Evolutionary conservation across 169 alveolate genomes (phyloP).

Genomic region (Plasmodium adleri): DNA sequence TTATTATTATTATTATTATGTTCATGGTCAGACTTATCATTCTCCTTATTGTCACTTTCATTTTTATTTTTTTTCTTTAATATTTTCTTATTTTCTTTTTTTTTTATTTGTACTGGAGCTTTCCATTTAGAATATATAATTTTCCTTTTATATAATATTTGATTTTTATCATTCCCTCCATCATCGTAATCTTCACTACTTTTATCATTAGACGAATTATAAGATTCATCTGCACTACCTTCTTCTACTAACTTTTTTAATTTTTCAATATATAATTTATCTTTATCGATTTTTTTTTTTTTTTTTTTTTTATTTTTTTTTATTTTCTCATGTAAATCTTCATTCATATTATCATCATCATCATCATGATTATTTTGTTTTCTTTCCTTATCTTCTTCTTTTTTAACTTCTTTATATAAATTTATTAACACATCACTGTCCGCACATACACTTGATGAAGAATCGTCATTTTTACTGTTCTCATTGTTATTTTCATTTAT

Average conservation of each 20-base stretch:
- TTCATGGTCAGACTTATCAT: too few species aligned
- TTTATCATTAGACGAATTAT: slow-evolving; percentile 27
- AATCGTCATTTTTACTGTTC: not conserved
- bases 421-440: slow-evolving; percentile 61
- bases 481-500: slow-evolving; percentile 2
- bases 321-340: slow-evolving; percentile 7
- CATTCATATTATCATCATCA: not conserved
- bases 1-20: not conserved
- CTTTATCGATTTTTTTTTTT: slow-evolving; percentile 58
- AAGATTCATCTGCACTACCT: slow-evolving; percentile 48
- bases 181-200: slow-evolving; percentile 30
- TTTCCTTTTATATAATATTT: slow-evolving; percentile 65
- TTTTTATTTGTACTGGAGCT: too few species aligned
- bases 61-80: too few species aligned
- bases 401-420: slow-evolving; percentile 66
- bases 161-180: slow-evolving; percentile 21
- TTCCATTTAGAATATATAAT: slow-evolving; percentile 24
- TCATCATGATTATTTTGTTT: not conserved
- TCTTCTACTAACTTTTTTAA: slow-evolving; percentile 69
- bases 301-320: slow-evolving; percentile 28
- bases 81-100: too few species aligned
- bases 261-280: slow-evolving; percentile 53
- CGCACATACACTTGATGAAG: slow-evolving; percentile 29
- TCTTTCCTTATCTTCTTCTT: slow-evolving; percentile 18
- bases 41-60: too few species aligned